A percentile compares a stretch with the other conserved stretches of the same genome.
Conservation (phyloP, 2,329 filamentous ascomycete species). For the Venturia effusa region DNA sequence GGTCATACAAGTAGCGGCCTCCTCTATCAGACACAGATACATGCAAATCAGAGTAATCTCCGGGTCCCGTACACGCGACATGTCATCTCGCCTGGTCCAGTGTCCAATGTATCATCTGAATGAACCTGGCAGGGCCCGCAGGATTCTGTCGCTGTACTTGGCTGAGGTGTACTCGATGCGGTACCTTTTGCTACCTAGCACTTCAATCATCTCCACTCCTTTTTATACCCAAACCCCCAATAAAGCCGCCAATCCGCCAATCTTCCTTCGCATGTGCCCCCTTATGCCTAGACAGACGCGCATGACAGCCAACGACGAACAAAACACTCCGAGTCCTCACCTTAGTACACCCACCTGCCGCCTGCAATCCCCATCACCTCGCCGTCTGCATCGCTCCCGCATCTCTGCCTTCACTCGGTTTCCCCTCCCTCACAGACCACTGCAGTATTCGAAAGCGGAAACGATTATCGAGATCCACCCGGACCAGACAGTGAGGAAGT, state of each 20-base stretch:
- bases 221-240: neutral
- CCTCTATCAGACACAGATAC: neutral
- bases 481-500: neutral
- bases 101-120: neutral
- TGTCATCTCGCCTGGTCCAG: neutral
- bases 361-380: neutral
- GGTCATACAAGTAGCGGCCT: neutral
- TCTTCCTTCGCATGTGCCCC: constrained; percentile 1
- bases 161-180: neutral
- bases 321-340: too few relatives aligned
- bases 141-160: too few relatives aligned
- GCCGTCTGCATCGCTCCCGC: neutral
- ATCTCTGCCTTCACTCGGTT: neutral
- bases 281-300: neutral
- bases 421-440: neutral
- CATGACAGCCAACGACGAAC: neutral
- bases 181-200: neutral
- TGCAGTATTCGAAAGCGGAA: neutral
- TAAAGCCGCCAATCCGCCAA: neutral
- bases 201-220: constrained; percentile 1
- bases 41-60: neutral
- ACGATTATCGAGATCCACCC: neutral
- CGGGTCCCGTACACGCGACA: neutral
- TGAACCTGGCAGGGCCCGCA: neutral
- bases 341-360: neutral